These are phyloP conservation scores for Aspergillus egyptiacus DNA, from an alignment of 495 filamentous ascomycete species.

Conservation along the genomic window DNA sequence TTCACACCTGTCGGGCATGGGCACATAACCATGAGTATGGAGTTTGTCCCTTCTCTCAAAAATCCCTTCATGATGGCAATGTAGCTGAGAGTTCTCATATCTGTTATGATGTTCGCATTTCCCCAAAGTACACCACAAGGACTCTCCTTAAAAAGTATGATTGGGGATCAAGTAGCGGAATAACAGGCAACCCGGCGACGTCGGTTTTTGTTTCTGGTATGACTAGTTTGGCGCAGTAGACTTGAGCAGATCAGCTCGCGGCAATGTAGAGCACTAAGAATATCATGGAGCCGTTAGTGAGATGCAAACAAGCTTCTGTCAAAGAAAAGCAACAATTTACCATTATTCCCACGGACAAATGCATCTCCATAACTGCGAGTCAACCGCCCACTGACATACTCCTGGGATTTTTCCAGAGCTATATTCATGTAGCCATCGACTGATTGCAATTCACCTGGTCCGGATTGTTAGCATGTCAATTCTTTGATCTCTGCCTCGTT, in stretches of 20 bases:
- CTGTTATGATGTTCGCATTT: too few relatives aligned
- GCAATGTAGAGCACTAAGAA: constrained; percentile 39
- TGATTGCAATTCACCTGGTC: constrained; percentile 80
- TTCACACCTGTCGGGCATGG: too few relatives aligned
- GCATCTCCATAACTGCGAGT: constrained; percentile 85
- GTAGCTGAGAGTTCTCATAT: too few relatives aligned
- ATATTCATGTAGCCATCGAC: constrained; percentile 99
- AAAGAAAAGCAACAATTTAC: constrained; percentile 37
- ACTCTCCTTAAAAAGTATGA: not conserved
- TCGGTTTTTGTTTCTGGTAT: not conserved
- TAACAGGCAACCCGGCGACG: not conserved
- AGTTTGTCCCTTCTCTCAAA: too few relatives aligned
- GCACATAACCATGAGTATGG: too few relatives aligned
- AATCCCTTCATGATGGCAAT: too few relatives aligned
- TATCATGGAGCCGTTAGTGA: not conserved
- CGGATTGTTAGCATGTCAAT: not conserved
- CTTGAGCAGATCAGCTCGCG: constrained; percentile 20
- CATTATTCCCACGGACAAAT: constrained; percentile 95
- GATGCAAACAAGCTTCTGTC: not conserved
- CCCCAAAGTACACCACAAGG: not conserved
- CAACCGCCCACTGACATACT: constrained; percentile 78
- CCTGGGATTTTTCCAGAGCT: constrained; percentile 87
- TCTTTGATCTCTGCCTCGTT: not conserved
- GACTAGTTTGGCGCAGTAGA: not conserved
- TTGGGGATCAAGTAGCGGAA: not conserved